Base-by-base conservation (phyloP, 495 filamentous ascomycete species). In the Trichoderma virens region DNA sequence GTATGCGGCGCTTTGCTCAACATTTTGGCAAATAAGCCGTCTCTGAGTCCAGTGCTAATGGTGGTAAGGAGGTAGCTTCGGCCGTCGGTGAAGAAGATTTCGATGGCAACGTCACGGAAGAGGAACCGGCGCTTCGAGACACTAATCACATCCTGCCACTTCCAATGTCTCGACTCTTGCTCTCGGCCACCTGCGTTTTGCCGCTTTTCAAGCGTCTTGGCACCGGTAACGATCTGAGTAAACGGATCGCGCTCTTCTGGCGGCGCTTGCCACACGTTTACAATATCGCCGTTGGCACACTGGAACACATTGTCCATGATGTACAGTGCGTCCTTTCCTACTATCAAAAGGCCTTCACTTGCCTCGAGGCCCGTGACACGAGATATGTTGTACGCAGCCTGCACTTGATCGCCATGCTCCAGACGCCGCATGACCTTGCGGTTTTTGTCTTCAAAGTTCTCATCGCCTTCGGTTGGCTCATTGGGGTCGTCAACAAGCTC, bases 51-150 rank as follows among this genome's bases (percentile, higher is more conserved):
- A 0, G 86, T 80, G 38, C 88, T 90, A 51, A 89, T 88, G 2
- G 91, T 87, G 0, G 92, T 97, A 34, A 98, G 75, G 30, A 98
- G 81, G 73, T 96, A 98, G 75, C 95, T 98, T 54, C 90, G 86
- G 13, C 94, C 94, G 76, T 98, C 95, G 0, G 91, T 89, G 72
- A 98, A 98, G 79, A 98, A 98, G 2, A 97, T 82, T 71, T 98
- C 94, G 32, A 98, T 85, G 0, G 90, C 92, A 41, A 98, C 94
- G 72, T 98, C 94, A 28, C 94, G 89, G 74, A 97, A 97, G 1
- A 98, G 79, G 75, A 97, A 98, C 28, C 93, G 87, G 16, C 94
- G 84, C 74, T 98, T 98, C 16, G 93, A 97, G n/a, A 97, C 89
- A 75, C 93, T 98, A 67, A 97, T 88, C 61, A 97, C 83, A 70